Evolutionary conservation across 768 basidiomycete species (phyloP).

Genomic region (Tephrocybe sp.): DNA sequence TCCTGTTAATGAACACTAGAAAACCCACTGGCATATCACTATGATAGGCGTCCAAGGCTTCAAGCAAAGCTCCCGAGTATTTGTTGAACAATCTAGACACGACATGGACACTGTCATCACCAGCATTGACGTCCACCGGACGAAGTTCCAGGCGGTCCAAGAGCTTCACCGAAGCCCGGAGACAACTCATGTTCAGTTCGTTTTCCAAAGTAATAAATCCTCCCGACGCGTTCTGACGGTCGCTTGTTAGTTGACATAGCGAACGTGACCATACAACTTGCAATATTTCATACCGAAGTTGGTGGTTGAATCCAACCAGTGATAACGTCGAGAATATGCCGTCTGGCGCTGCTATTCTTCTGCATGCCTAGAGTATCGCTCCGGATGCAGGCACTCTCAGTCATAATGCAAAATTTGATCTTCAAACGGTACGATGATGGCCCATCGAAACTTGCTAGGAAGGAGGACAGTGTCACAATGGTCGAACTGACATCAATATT

Average conservation of each 20-base stretch:
- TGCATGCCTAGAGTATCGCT: conserved; percentile 59
- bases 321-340: conserved; percentile 72
- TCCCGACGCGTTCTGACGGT: conserved; percentile 31
- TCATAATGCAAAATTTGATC: conserved; percentile 71
- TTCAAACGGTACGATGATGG: conserved; percentile 60
- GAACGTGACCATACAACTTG: neutral
- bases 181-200: conserved; percentile 72
- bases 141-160: conserved; percentile 72
- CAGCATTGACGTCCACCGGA: conserved; percentile 50
- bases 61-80: conserved; percentile 65
- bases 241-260: neutral
- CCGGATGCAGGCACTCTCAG: conserved; percentile 64
- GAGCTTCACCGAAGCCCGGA: conserved; percentile 73
- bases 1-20: neutral
- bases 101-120: conserved; percentile 65
- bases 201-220: conserved; percentile 39
- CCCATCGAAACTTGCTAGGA: conserved; percentile 62
- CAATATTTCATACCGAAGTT: conserved; percentile 38
- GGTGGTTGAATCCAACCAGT: conserved; percentile 70
- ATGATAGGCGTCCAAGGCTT: conserved; percentile 54
- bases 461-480: conserved; percentile 56
- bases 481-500: conserved; percentile 62
- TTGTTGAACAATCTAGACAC: conserved; percentile 78
- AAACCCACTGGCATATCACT: conserved; percentile 43
- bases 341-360: conserved; percentile 65